Conservation (phyloP, 805 yeast genomes). For the Suhomyces faveliae region DNA sequence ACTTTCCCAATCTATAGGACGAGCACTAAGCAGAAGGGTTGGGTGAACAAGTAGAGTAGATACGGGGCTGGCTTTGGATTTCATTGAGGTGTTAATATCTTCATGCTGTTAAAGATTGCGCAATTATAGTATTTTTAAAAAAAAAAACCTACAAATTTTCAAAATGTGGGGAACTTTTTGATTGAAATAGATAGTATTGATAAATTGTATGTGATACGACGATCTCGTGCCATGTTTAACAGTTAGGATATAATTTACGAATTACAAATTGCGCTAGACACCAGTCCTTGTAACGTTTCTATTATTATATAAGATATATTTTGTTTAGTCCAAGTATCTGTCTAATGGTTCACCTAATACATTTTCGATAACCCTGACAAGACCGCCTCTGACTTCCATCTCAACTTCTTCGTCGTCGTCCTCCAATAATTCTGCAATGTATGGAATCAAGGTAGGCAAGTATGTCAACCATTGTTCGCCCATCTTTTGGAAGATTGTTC, state of each 20-base stretch:
- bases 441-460: conserved; percentile 92
- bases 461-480: conserved; percentile 93
- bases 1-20: background rate
- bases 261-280: background rate
- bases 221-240: background rate
- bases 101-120: too few species aligned
- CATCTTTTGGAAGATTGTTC: conserved; percentile 79
- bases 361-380: conserved; percentile 86
- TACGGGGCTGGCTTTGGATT: too few species aligned
- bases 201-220: background rate
- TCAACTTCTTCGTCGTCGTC: conserved; percentile 95
- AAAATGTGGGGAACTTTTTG: background rate
- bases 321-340: conserved; percentile 55
- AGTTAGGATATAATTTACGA: too few species aligned
- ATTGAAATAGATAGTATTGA: background rate
- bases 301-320: background rate
- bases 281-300: background rate
- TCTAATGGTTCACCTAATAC: conserved; percentile 95
- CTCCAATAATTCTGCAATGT: conserved; percentile 91
- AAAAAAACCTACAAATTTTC: background rate
- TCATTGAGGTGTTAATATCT: too few species aligned
- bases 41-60: background rate
- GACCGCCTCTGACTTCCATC: conserved; percentile 82
- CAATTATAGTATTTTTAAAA: background rate
- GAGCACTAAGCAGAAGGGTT: background rate